Base-by-base conservation (phyloP, 2,329 filamentous ascomycete genomes). In the Clonostachys solani region DNA sequence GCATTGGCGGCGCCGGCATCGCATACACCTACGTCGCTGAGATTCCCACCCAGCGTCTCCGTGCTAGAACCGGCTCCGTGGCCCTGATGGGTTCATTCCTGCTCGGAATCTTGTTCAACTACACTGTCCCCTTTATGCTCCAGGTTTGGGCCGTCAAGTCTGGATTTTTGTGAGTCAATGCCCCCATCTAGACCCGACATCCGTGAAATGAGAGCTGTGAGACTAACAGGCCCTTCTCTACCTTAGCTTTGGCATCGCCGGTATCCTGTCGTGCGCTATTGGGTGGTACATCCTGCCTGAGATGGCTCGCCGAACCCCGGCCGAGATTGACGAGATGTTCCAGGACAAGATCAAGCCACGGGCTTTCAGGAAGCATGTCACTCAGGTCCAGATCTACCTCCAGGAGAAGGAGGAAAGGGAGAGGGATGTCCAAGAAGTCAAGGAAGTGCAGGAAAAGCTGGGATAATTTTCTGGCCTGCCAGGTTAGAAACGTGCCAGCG, bases 201-300 rank as follows among this genome's bases (percentile, higher is more conserved):
- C 9, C 4, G 10, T 10, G 9, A 10, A 29, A 29, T 29, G 23
- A 29, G 23, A 29, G 23, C 23, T 29, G 23, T 29, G 23, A 3
- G 9, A 29, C 23, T 29, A 29, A 29, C 23, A 29, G 23, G 23
- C 23, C 23, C 12, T n/a, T 42, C 6, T 15, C 40, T 13, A 23
- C 19, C 40, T 17, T 23, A 77, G 60, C 60, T 72, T 44, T 78
- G 74, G 74, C 80, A 40, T 81, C 73, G 15, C 87, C 79, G 29
- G 78, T 65, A 35, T 92, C 62, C 55, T 88, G 81, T 1, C 88
- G 85, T 16, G 95, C 83, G 63, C 95, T 90, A 1, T 90, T 95
- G 10, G 89, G 89, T 59, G 95, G 95, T 60, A 92, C 94, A n/a
- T 89, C 86, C 0, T 86, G 82, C 45, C 85, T 79, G 0, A 79